A percentile compares a stretch with the other conserved stretches of the same genome.
Conservation (phyloP, 345 rosid genomes). For the Eucalyptus erythrocorys region DNA sequence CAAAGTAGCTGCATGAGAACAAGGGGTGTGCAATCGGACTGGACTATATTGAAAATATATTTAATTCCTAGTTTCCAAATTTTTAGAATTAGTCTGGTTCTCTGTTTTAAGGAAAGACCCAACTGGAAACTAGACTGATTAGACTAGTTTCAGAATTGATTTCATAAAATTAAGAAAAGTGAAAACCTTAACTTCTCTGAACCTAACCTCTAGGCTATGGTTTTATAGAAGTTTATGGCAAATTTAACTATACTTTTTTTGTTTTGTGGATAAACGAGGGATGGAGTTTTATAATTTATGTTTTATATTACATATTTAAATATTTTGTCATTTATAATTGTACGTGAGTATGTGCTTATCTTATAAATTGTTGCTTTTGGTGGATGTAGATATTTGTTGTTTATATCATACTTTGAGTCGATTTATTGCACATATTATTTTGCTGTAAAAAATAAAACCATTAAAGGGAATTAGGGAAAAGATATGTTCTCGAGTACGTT, state of each 20-base stretch:
- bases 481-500: neutral
- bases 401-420: neutral
- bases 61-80: neutral
- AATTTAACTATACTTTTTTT: neutral
- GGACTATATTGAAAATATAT: accelerated
- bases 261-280: neutral
- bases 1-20: neutral
- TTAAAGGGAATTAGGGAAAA: neutral
- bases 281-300: neutral
- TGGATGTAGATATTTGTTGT: no score
- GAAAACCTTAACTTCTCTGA: neutral
- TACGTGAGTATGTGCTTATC: neutral
- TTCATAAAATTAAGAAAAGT: neutral
- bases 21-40: accelerated
- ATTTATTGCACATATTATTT: neutral
- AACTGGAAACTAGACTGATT: accelerated
- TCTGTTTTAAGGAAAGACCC: accelerated
- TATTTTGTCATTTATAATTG: no score
- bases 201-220: neutral
- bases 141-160: neutral
- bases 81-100: no score
- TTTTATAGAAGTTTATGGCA: neutral
- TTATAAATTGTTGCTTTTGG: neutral
- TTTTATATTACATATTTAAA: no score
- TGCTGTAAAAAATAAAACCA: neutral